Evolutionary conservation across 2,329 filamentous ascomycete genomes (phyloP).

Genomic region (Penicillium fuscoglaucum): DNA sequence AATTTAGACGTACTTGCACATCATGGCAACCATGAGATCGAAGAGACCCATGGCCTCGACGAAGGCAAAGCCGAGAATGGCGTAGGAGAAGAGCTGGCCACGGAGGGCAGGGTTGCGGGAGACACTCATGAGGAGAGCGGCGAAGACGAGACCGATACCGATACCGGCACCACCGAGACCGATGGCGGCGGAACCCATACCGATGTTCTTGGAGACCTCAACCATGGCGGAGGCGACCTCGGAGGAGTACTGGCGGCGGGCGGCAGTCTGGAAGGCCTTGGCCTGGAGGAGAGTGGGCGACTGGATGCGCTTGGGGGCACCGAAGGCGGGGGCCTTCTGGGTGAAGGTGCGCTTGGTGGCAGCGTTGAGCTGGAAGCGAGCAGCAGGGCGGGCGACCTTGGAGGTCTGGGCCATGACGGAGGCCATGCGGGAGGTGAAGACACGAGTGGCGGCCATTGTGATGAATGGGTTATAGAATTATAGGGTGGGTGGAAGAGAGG

Average conservation of each 20-base stretch:
- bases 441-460: constrained; percentile 77
- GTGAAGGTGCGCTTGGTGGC: constrained; percentile 71
- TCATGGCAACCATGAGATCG: constrained; percentile 89
- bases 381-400: constrained; percentile 76
- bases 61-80: constrained; percentile 94
- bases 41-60: constrained; percentile 78
- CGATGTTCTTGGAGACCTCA: constrained; percentile 86
- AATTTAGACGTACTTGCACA: constrained; percentile 75
- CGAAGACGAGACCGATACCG: constrained; percentile 94
- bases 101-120: constrained; percentile 92
- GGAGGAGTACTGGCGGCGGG: constrained; percentile 78
- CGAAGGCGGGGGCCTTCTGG: constrained; percentile 52
- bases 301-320: constrained; percentile 74
- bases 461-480: constrained; percentile 48
- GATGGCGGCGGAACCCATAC: constrained; percentile 86
- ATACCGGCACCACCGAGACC: constrained; percentile 91
- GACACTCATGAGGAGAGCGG: constrained; percentile 82
- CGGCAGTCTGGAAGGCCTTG: constrained; percentile 59
- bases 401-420: constrained; percentile 66
- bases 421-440: constrained; percentile 75
- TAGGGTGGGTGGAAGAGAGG: constrained; percentile 25
- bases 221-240: constrained; percentile 83
- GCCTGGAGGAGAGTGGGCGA: constrained; percentile 65
- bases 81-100: constrained; percentile 94
- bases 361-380: constrained; percentile 63